phyloP scores from a whole-genome alignment of 2,329 filamentous ascomycete genomes.

The Talaromyces pinophilus region DNA sequence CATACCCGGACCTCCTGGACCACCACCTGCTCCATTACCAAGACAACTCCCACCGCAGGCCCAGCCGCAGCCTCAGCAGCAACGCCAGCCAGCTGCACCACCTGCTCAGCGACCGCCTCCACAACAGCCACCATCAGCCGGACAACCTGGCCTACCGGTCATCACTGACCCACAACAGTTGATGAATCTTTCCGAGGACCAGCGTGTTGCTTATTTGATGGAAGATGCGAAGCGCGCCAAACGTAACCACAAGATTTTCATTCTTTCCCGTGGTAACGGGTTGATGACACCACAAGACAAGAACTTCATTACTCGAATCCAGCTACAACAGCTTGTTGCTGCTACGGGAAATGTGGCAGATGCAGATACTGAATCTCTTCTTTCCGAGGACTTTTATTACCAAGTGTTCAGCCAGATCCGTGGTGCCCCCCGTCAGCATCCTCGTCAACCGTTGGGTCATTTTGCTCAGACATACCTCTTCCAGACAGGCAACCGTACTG shows the following conservation, averaged over 20 bases:
- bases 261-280: slow-evolving; percentile 90
- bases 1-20: slow-evolving; percentile 49
- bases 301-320: slow-evolving; percentile 98
- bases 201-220: slow-evolving; percentile 78
- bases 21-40: slow-evolving; percentile 53
- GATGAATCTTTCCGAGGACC: slow-evolving; percentile 75
- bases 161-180: slow-evolving; percentile 72
- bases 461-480: slow-evolving; percentile 98
- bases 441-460: slow-evolving; percentile 88
- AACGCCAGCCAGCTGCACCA: slow-evolving; percentile 29
- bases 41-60: slow-evolving; percentile 14
- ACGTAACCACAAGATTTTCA: slow-evolving; percentile 96
- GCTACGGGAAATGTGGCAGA: slow-evolving; percentile 87
- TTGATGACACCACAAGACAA: slow-evolving; percentile 99
- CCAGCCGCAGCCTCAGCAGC: slow-evolving; percentile 30
- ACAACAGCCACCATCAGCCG: slow-evolving; percentile 36
- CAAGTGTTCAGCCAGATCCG: slow-evolving; percentile 96
- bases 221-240: slow-evolving; percentile 95
- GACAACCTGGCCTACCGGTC: slow-evolving; percentile 49
- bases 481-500: slow-evolving; percentile 84
- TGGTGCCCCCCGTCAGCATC: slow-evolving; percentile 83
- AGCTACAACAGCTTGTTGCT: slow-evolving; percentile 91
- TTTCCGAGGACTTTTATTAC: slow-evolving; percentile 96
- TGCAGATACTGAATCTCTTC: slow-evolving; percentile 72
- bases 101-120: slow-evolving; percentile 30